Evolutionary conservation across 2,329 filamentous ascomycete genomes (phyloP).

Genomic region (Mycogone perniciosa): DNA sequence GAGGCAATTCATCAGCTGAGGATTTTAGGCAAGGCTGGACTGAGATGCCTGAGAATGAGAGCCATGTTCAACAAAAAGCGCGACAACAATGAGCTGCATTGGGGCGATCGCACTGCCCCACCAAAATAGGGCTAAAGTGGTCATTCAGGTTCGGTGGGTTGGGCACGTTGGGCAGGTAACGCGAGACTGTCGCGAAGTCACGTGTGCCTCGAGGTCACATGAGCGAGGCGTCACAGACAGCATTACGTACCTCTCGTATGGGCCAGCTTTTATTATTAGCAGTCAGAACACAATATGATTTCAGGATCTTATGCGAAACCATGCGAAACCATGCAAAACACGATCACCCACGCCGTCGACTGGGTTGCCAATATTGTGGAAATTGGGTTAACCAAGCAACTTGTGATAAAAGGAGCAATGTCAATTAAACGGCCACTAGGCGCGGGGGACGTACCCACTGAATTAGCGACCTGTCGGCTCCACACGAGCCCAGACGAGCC

Average conservation of each 20-base stretch:
- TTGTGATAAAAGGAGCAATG: background rate
- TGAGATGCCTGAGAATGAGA: background rate
- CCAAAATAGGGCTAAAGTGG: background rate
- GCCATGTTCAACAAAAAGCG: background rate
- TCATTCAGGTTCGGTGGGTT: background rate
- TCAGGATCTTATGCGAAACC: slow-evolving; percentile 5
- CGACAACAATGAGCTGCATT: slow-evolving; percentile 6
- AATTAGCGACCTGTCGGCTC: background rate
- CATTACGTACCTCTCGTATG: slow-evolving; percentile 2
- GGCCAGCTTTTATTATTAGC: background rate
- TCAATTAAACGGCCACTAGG: slow-evolving; percentile 1
- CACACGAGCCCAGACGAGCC: slow-evolving; percentile 7
- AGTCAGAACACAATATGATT: slow-evolving; percentile 1
- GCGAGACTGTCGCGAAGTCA: slow-evolving; percentile 28
- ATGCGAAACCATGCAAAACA: slow-evolving; percentile 8
- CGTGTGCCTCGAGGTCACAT: slow-evolving; percentile 19
- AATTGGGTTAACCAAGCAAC: slow-evolving; percentile 2
- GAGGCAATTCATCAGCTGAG: background rate
- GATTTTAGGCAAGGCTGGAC: background rate
- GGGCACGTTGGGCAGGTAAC: slow-evolving; percentile 12
- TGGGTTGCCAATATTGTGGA: background rate
- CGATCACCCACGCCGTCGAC: background rate
- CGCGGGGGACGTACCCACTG: background rate
- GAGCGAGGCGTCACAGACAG: background rate
- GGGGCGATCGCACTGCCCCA: background rate